Percentiles rank a stretch among this genome's conserved stretches.
phyloP scores from a whole-genome alignment of 495 filamentous ascomycete species.

The Xylaria intraflava region DNA sequence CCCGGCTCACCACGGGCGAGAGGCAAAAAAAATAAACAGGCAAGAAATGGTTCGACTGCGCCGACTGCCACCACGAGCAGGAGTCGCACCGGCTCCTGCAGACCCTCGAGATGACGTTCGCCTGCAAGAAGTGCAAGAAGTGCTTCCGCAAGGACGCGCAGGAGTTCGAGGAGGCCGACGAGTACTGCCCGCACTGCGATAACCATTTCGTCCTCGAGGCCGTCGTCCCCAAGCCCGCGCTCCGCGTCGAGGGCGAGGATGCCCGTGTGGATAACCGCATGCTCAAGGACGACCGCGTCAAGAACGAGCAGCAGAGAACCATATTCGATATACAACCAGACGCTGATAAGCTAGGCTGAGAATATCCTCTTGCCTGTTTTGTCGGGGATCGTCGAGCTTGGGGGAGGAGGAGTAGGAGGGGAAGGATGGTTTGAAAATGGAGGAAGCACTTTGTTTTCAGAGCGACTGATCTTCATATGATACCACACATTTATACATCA shows the following conservation, averaged over 20 bases:
- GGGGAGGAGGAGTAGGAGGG: background rate
- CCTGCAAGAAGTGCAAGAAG: slow-evolving; percentile 98
- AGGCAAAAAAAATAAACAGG: slow-evolving; percentile 40
- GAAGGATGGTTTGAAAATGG: background rate
- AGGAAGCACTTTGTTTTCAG: slow-evolving; percentile 12
- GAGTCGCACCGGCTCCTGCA: slow-evolving; percentile 71
- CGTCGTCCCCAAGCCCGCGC: slow-evolving; percentile 64
- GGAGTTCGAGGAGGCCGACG: slow-evolving; percentile 95
- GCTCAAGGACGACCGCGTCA: slow-evolving; percentile 86
- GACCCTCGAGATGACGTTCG: slow-evolving; percentile 81
- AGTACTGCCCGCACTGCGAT: slow-evolving; percentile 99
- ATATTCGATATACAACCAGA: slow-evolving; percentile 69
- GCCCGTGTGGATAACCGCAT: slow-evolving; percentile 76
- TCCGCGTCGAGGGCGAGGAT: slow-evolving; percentile 88
- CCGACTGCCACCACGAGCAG: slow-evolving; percentile 82
- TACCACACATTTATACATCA: slow-evolving; percentile 27
- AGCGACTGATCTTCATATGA: slow-evolving; percentile 28
- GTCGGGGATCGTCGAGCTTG: background rate
- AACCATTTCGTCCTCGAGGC: slow-evolving; percentile 96
- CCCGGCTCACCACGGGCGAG: background rate
- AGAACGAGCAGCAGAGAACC: slow-evolving; percentile 50
- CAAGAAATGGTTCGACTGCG: slow-evolving; percentile 97
- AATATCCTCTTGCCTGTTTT: background rate
- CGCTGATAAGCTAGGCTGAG: slow-evolving; percentile 68
- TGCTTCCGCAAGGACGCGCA: slow-evolving; percentile 88